Conservation (phyloP, 768 basidiomycete genomes). For the Zangia roseola region DNA sequence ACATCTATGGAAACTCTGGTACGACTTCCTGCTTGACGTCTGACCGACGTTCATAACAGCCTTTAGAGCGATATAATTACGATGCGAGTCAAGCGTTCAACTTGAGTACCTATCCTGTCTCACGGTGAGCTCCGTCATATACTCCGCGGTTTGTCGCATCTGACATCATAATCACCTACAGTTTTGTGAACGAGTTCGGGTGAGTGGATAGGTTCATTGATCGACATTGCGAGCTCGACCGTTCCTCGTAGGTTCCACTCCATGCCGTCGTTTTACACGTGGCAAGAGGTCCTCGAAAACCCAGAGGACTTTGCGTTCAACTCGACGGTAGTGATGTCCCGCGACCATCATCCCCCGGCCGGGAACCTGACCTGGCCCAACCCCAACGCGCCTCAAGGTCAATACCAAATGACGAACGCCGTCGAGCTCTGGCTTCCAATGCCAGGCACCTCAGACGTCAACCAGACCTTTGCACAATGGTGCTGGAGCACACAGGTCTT, state of each 20-base stretch:
- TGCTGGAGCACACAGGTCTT: conserved; percentile 62
- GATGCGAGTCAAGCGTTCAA: conserved; percentile 52
- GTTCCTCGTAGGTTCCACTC: conserved; percentile 49
- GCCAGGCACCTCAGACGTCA: conserved; percentile 45
- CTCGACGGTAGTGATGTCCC: conserved; percentile 53
- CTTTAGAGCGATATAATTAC: conserved; percentile 55
- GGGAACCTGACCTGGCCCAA: conserved; percentile 53
- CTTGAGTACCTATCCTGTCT: conserved; percentile 51
- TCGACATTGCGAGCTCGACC: too few species aligned
- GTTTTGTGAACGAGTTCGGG: conserved; percentile 63
- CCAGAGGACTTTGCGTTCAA: conserved; percentile 57
- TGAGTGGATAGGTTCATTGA: conserved; percentile 19
- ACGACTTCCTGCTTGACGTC: conserved; percentile 6
- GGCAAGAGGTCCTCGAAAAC: conserved; percentile 53
- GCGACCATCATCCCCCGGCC: conserved; percentile 57
- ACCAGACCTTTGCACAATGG: conserved; percentile 63
- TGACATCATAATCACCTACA: conserved; percentile 9
- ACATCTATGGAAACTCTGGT: conserved; percentile 58
- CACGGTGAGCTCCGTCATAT: conserved; percentile 31
- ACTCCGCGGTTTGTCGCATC: too few species aligned
- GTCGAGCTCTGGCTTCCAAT: conserved; percentile 58
- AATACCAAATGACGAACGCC: conserved; percentile 49
- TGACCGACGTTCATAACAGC: background rate
- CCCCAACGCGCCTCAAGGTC: conserved; percentile 52
- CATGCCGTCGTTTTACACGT: conserved; percentile 59